phyloP scores from a whole-genome alignment of 108 stramenopile species.

The Nitzschia inconspicua region DNA sequence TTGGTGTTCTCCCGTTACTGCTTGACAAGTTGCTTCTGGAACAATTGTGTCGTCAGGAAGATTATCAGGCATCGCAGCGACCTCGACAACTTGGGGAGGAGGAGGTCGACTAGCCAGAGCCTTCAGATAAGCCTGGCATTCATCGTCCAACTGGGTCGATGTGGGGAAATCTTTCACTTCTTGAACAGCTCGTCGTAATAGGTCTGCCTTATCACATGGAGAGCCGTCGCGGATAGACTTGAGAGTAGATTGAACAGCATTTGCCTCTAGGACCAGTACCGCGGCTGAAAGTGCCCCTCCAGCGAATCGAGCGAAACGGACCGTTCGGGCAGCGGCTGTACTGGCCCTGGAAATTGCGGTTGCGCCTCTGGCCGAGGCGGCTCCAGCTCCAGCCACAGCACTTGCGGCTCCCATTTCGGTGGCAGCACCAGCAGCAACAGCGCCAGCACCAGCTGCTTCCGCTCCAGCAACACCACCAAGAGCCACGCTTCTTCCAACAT shows the following conservation, averaged over 20 bases:
- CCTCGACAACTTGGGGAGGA: conserved; percentile 15
- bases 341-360: conserved; percentile 24
- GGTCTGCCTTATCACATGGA: conserved; percentile 44
- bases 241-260: conserved; percentile 31
- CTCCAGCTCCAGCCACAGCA: conserved; percentile 1
- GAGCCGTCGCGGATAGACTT: conserved; percentile 32
- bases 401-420: not conserved
- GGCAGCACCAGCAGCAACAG: conserved; percentile 2
- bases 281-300: conserved; percentile 46
- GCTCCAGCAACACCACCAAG: conserved; percentile 24
- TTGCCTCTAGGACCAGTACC: conserved; percentile 42
- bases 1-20: not conserved
- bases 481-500: conserved; percentile 27
- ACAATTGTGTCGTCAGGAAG: not conserved
- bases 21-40: conserved; percentile 15
- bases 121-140: conserved; percentile 38
- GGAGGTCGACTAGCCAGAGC: conserved; percentile 16
- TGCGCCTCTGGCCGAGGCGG: conserved; percentile 11
- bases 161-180: conserved; percentile 32
- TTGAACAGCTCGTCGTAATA: conserved; percentile 12
- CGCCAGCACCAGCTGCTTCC: conserved; percentile 17
- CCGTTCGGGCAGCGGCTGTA: conserved; percentile 36
- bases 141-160: conserved; percentile 30
- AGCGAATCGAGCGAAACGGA: conserved; percentile 47
- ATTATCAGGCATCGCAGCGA: conserved; percentile 3